phyloP scores from a whole-genome alignment of 345 rosid species.

The Eucalyptus guilfoylei region DNA sequence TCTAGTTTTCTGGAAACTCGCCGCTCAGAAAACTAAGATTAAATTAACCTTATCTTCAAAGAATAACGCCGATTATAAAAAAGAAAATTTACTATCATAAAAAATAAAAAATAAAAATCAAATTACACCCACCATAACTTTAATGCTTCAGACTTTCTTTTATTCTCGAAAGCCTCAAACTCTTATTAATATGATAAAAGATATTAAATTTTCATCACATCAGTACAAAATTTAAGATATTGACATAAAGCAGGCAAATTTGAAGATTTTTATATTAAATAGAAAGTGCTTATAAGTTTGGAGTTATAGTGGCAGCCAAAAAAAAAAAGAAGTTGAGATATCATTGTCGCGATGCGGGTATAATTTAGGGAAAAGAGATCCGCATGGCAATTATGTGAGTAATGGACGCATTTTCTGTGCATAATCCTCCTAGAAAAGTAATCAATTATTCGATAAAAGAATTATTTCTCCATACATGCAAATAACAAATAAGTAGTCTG shows the following conservation, averaged over 20 bases:
- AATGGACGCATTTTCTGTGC: neutral
- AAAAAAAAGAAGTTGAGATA: neutral
- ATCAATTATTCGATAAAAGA: neutral
- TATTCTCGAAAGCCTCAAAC: neutral
- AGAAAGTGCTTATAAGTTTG: neutral
- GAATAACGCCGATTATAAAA: neutral
- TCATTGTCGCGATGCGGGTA: neutral
- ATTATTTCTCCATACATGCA: neutral
- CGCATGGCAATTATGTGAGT: neutral
- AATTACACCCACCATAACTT: neutral
- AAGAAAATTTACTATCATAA: neutral
- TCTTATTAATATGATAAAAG: neutral
- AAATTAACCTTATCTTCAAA: neutral
- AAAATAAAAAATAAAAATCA: neutral
- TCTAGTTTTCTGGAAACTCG: neutral
- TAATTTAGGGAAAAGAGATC: neutral
- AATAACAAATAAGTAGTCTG: neutral
- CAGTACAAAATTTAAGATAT: neutral
- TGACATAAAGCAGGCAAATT: neutral
- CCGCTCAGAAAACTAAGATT: neutral
- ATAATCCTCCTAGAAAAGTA: neutral
- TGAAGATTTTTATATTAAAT: neutral
- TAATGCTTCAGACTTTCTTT: accelerated
- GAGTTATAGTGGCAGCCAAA: neutral
- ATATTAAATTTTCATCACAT: neutral